Evolutionary conservation across 2,329 filamentous ascomycete species (phyloP), one percentile per base, ranked within the genome.

Genomic region (Coleophoma crateriformis): DNA sequence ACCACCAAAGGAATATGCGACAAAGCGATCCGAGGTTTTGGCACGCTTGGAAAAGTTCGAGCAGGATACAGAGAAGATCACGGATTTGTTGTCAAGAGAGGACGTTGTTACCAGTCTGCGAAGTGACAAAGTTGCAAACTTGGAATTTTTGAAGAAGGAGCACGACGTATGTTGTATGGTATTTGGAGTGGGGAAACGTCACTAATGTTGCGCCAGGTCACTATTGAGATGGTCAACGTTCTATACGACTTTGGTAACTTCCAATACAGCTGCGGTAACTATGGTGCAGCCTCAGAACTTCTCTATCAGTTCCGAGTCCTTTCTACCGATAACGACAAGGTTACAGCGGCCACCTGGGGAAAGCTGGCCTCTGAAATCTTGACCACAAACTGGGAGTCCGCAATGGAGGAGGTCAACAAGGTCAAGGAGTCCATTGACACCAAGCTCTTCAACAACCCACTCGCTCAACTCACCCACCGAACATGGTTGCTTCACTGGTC

Each of bases 401-500:
- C 89, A 44, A 85, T 95, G 72, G 90, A 95, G 71, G 90, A 96
- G 73, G 77, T 96, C 45, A 82, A 87, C 65, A 95, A 94, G 71
- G 87, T 95, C 55, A 88, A 90, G 72, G 90, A 96, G 72, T 80
- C 77, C 64, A 97, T 99, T 70, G 94, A 99, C 70, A 89, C 87
- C 51, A 89, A 90, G 68, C 84, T 97, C 55, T 96, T 96, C 81
- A 94, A 86, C 80, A 96, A 96, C 78, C 88, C 92, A 27, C 82
- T 96, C 57, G 91, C 88, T 53, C 94, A 99, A 76, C 86, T 99
- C 55, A 87, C 92, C 69, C 92, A 96, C 79, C 89, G 94, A 67
- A 95, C 91, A 51, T 96, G 92, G 89, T 79, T 99, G 64, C 87
- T 96, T 63, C 94, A 99, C 87, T 99, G 94, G 91, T 85, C 89